Conservation (phyloP, 2,329 filamentous ascomycete species). For the Thelonectria rubi region DNA sequence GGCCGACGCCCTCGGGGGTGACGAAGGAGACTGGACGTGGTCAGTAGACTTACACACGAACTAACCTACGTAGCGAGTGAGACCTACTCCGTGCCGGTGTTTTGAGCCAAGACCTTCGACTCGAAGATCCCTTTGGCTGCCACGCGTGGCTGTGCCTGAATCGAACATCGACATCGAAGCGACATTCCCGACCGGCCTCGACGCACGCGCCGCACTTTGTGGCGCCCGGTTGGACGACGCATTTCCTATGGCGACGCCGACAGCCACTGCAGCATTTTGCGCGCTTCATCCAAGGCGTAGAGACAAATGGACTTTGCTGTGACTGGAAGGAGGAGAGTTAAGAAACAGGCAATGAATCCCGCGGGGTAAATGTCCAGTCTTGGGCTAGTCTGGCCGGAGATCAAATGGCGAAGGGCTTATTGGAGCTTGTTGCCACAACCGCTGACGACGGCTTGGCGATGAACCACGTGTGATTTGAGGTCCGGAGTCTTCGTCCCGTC, state of each 20-base stretch:
- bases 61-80: no score
- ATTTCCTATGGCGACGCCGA: constrained; percentile 25
- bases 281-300: constrained; percentile 23
- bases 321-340: no score
- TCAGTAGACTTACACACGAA: not conserved
- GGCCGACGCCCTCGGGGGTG: constrained; percentile 5
- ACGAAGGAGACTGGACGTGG: constrained; percentile 14
- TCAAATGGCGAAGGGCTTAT: no score
- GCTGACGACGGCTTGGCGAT: no score
- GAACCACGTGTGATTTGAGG: no score
- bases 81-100: constrained; percentile 3
- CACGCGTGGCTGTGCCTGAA: constrained; percentile 25
- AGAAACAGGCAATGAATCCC: no score
- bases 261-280: constrained; percentile 24
- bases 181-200: constrained; percentile 22
- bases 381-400: no score
- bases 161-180: constrained; percentile 25
- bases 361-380: no score
- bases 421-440: no score
- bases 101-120: not conserved
- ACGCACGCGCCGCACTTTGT: constrained; percentile 21
- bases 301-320: no score
- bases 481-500: no score
- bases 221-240: constrained; percentile 21
- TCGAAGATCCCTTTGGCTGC: not conserved